These are phyloP conservation scores for Nicotiana paniculata DNA, from an alignment of 257 asterid genomes.

Conservation along the genomic window DNA sequence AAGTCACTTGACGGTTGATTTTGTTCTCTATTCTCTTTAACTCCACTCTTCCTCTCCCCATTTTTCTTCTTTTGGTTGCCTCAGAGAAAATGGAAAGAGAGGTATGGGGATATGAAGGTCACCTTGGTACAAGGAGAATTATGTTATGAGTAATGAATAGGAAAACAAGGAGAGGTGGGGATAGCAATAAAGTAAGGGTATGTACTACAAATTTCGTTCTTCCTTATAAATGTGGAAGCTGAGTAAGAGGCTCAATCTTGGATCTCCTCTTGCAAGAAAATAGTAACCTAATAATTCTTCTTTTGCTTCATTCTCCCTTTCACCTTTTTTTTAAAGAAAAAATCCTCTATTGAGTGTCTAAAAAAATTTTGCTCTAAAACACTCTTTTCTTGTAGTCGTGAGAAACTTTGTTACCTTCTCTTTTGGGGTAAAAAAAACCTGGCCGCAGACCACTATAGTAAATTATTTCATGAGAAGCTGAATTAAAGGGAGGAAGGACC, in stretches of 20 bases:
- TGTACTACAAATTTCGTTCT: slow-evolving; percentile 12
- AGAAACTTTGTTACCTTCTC: slow-evolving; percentile 26
- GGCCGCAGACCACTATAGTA: slow-evolving; percentile 19
- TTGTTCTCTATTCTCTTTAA: slow-evolving; percentile 92
- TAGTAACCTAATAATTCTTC: slow-evolving; percentile 23
- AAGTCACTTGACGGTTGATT: slow-evolving; percentile 92
- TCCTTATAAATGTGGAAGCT: slow-evolving; percentile 20
- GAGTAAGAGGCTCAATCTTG: slow-evolving; percentile 12
- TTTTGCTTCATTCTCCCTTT: slow-evolving; percentile 17
- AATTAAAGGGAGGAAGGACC: background rate
- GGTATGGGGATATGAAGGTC: background rate
- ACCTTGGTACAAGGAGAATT: background rate
- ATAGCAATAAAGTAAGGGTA: slow-evolving; percentile 1
- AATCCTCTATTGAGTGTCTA: background rate
- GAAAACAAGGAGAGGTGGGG: slow-evolving; percentile 6
- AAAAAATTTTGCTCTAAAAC: background rate
- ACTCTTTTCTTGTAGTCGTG: slow-evolving; percentile 14
- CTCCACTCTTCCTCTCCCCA: slow-evolving; percentile 99
- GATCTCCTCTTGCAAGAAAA: slow-evolving; percentile 28
- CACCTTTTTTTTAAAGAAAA: no score
- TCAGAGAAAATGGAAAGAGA: slow-evolving; percentile 17
- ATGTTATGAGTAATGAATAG: background rate
- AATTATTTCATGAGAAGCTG: background rate
- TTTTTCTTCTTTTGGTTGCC: background rate
- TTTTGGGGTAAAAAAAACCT: slow-evolving; percentile 23